Evolutionary conservation across 2,329 filamentous ascomycete genomes (phyloP).

Genomic region (Trichoderma arundinaceum): DNA sequence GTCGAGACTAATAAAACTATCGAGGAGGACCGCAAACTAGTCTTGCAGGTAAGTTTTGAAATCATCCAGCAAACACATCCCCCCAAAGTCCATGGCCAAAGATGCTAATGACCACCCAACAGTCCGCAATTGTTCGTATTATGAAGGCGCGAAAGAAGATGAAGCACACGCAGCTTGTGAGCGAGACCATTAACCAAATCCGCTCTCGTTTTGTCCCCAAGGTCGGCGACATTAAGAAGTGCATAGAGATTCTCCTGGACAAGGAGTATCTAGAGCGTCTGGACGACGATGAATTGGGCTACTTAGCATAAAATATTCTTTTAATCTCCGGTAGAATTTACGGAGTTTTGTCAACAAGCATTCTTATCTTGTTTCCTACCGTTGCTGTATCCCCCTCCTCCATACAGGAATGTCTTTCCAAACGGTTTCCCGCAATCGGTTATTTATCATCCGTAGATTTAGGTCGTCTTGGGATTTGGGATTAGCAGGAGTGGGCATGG

Average conservation of each 20-base stretch:
- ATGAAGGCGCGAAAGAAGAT: slow-evolving; percentile 99
- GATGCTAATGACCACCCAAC: not conserved
- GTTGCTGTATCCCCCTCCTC: not conserved
- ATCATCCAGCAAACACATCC: not conserved
- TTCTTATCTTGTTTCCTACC: not conserved
- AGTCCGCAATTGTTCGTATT: slow-evolving; percentile 98
- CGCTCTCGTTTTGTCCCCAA: slow-evolving; percentile 91
- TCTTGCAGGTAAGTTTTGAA: slow-evolving; percentile 79
- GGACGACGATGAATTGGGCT: slow-evolving; percentile 92
- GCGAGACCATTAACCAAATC: slow-evolving; percentile 95
- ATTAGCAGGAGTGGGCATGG: slow-evolving; percentile 23
- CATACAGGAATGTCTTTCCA: slow-evolving; percentile 18
- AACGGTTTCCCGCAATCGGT: not conserved
- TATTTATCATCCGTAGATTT: slow-evolving; percentile 25
- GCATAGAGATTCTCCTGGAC: slow-evolving; percentile 96
- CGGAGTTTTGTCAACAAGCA: slow-evolving; percentile 16
- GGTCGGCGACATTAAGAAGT: slow-evolving; percentile 97
- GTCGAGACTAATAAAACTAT: slow-evolving; percentile 99
- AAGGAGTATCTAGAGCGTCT: slow-evolving; percentile 98
- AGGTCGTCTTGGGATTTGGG: slow-evolving; percentile 21
- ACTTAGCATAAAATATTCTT: slow-evolving; percentile 71
- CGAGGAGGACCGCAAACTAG: slow-evolving; percentile 94
- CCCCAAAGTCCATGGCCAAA: no score
- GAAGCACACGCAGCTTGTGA: slow-evolving; percentile 94
- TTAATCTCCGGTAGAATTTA: slow-evolving; percentile 3